phyloP scores from a whole-genome alignment of 495 filamentous ascomycete species.

The Polyplosphaeria fusca region DNA sequence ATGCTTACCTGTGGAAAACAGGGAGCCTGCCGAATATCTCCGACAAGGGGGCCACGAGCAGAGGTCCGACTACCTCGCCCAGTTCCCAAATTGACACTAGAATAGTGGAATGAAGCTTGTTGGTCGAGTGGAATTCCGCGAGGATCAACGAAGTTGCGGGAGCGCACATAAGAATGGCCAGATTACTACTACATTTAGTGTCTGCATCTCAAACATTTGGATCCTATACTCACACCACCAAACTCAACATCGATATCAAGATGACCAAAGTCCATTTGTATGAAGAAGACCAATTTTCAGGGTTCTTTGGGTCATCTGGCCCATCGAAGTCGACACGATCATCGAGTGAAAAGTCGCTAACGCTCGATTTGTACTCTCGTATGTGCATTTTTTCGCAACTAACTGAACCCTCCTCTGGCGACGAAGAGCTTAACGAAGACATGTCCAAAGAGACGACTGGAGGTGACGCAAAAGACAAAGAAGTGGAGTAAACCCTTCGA shows the following conservation, averaged over 20 bases:
- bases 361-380: background rate
- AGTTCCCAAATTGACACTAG: conserved; percentile 46
- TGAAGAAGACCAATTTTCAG: background rate
- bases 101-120: conserved; percentile 33
- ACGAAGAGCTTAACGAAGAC: no score
- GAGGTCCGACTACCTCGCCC: conserved; percentile 56
- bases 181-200: conserved; percentile 6
- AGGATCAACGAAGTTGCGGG: conserved; percentile 27
- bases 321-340: background rate
- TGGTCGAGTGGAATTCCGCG: conserved; percentile 33
- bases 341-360: background rate
- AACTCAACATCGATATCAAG: background rate
- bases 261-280: background rate
- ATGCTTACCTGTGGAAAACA: no score
- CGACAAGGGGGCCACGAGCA: conserved; percentile 59
- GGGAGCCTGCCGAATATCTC: conserved; percentile 62
- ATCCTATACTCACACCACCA: background rate
- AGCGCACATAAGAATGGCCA: conserved; percentile 27
- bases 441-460: no score
- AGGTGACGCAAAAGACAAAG: no score
- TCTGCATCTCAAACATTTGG: background rate
- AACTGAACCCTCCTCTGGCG: no score
- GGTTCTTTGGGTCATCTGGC: background rate
- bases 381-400: no score
- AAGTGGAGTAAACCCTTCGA: no score